Percentiles rank a stretch among this genome's conserved stretches.
phyloP scores from a whole-genome alignment of 345 rosid species.

The Gossypium anomalum region DNA sequence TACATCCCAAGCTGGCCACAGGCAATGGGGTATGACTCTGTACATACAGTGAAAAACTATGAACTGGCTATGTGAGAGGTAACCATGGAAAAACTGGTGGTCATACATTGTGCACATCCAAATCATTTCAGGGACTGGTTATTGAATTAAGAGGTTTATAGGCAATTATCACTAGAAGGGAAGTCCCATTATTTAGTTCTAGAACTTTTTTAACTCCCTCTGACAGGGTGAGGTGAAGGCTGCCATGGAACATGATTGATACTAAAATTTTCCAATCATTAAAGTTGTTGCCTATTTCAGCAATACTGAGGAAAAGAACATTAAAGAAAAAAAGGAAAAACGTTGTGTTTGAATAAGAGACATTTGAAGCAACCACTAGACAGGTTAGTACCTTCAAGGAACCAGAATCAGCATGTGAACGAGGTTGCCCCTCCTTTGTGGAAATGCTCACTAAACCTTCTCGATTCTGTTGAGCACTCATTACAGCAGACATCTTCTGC shows the following conservation, averaged over 20 bases:
- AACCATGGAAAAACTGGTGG: background rate
- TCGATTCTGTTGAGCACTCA: conserved; percentile 37
- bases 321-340: background rate
- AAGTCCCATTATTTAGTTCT: background rate
- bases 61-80: background rate
- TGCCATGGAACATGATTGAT: background rate
- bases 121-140: background rate
- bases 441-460: conserved; percentile 23
- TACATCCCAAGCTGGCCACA: background rate
- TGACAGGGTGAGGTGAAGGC: background rate
- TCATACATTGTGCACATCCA: background rate
- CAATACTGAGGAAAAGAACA: background rate
- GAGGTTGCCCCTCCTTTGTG: conserved; percentile 22
- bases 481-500: conserved; percentile 55
- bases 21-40: background rate
- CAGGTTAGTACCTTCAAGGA: conserved; percentile 14
- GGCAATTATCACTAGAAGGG: background rate
- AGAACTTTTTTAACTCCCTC: background rate
- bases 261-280: background rate
- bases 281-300: background rate
- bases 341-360: background rate
- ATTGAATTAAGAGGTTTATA: background rate
- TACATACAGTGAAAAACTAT: background rate
- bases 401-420: conserved; percentile 15
- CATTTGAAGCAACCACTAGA: background rate